Conservation (phyloP, 768 basidiomycete genomes). For the Krasilnikovozyma curviuscula region DNA sequence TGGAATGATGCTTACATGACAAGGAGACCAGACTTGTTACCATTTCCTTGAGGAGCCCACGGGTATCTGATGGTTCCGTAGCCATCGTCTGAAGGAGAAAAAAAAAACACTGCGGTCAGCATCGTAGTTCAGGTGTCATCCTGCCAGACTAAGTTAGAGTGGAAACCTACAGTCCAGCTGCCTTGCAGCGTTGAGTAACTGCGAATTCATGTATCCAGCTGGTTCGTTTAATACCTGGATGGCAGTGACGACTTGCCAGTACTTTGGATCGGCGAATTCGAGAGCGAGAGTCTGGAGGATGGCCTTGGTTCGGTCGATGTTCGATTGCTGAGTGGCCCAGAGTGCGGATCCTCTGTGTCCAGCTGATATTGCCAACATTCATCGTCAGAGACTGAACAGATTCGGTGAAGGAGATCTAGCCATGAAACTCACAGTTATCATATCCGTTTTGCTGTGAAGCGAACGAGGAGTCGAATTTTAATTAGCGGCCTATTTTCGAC, state of each 20-base stretch:
- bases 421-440: too few species aligned
- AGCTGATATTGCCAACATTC: too few species aligned
- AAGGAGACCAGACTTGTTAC: conserved; percentile 15
- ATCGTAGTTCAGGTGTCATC: too few species aligned
- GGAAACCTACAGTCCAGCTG: too few species aligned
- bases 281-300: conserved; percentile 17
- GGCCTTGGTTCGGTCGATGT: conserved; percentile 20
- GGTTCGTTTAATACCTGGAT: conserved; percentile 26
- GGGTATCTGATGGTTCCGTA: conserved; percentile 24
- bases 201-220: conserved; percentile 17
- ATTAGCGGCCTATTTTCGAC: too few species aligned
- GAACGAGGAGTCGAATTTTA: too few species aligned
- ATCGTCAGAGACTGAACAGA: too few species aligned
- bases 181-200: conserved; percentile 16
- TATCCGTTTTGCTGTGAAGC: too few species aligned
- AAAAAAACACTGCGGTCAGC: neutral
- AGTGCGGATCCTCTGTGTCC: too few species aligned
- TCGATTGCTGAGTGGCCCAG: conserved; percentile 15
- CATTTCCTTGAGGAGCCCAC: conserved; percentile 16
- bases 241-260: conserved; percentile 23
- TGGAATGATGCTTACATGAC: too few species aligned
- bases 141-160: too few species aligned
- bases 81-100: conserved; percentile 15
- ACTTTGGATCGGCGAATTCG: conserved; percentile 22
- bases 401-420: too few species aligned